Base-by-base conservation (phyloP, 257 asterid genomes). In the Asclepias syriaca region DNA sequence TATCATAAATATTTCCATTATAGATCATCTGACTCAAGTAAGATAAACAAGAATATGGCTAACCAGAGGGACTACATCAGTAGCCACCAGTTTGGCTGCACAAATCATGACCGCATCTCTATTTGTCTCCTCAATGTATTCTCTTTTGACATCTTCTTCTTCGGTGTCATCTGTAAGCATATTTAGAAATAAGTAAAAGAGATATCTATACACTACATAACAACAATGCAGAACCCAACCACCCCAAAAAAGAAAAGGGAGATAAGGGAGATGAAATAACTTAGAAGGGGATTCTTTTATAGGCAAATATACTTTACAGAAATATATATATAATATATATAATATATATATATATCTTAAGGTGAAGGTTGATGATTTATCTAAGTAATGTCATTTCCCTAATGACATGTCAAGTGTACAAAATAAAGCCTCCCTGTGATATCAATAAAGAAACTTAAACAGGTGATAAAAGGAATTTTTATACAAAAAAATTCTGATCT, bases 51-150 rank as follows among this genome's bases (percentile, higher is more conserved):
- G n/a, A 39, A 8, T 71, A 69, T 63, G 67, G 71, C 83, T 73
- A 15, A 94, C 97, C 97, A 82, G 86, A 65, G 88, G 86, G 85
- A 92, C 93, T 72, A 95, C 82, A 46, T 85, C 96, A 21, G 79
- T 83, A 72, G 86, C 87, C 83, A 94, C 93, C 80, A 94, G 78
- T 84, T 88, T 94, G 76, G 88, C 81, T 58, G 91, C 89, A 81
- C 89, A 88, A 84, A 85, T 78, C 93, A 92, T 87, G 80, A 90
- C 85, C 5, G 89, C 81, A 75, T 87, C 97, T 69, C 91, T 81
- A 82, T 90, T 90, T 74, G 90, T 87, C 84, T 95, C 98, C 87
- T 95, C 99, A 70, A 86, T 79, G 77, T 95, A 95, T 84, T 92
- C 99, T 80, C 76, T 85, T 77, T 85, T 89, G 66, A 79, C 87